Base-by-base conservation (phyloP, 148 eudicot species). In the Persicaria tinctoria region DNA sequence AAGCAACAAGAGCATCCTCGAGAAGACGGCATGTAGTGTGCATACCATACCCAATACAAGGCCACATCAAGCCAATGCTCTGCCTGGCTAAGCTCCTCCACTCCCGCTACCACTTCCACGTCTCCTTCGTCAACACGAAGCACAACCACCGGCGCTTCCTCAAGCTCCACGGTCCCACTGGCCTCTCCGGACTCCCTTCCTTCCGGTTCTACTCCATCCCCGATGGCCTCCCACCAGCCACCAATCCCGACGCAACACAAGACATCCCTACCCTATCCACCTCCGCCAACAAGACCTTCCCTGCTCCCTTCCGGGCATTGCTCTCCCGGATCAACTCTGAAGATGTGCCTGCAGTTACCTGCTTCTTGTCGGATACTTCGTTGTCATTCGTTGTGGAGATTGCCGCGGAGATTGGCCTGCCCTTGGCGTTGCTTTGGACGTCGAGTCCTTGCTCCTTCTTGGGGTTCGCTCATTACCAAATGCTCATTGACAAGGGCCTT, bases 311-410 rank as follows among this genome's bases (percentile, higher is more conserved):
- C 6, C 79, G 45, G 72, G 79, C 78, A 5, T 83, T 87, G 8
- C 23, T 87, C 16, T 4, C 64, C 23, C 50, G 56, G 57, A 69
- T 83, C 2, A 79, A 74, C 0, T 32, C 1, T 32, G 66, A 79
- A 6, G 73, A 70, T 13, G 74, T 14, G 54, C 74, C 74, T 7
- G 82, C 46, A 0, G 84, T 87, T n/a, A 77, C 76, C n/a, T 83
- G 84, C 46, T 69, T 85, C 0, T 76, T 87, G 8, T 50, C 81
- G 0, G 87, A 85, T n/a, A 76, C 73, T 0, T 62, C 17, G 59
- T 83, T 85, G 85, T 45, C 18, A 44, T 87, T 85, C 49, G 80
- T 81, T 4, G 46, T 79, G 18, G 82, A 79, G 7, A 86, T 81
- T 0, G 87, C 83, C 0, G 64, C 76, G 74, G 88, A 87, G 71